phyloP scores from a whole-genome alignment of 2,329 filamentous ascomycete species.

The Domatiomyces globalis region DNA sequence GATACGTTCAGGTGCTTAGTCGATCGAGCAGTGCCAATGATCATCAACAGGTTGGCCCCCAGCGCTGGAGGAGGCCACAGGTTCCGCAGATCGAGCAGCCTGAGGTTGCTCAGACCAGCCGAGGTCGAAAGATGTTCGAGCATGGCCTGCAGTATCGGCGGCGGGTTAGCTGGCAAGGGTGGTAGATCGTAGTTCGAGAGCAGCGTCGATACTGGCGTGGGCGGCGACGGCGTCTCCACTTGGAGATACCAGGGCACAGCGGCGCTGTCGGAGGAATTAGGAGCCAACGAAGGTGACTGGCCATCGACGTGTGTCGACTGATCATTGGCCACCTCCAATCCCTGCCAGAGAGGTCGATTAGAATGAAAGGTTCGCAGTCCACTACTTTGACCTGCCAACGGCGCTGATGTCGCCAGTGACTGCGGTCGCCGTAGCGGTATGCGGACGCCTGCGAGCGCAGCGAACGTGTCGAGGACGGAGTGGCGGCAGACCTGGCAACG shows the following conservation, averaged over 20 bases:
- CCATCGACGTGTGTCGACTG: not conserved
- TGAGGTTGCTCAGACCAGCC: conserved; percentile 70
- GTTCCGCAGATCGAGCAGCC: conserved; percentile 65
- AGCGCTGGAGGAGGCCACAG: conserved; percentile 78
- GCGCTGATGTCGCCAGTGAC: not conserved
- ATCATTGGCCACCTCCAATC: not conserved
- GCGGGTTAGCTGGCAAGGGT: conserved; percentile 52
- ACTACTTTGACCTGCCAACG: not conserved
- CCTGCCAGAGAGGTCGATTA: not conserved
- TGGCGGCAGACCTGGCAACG: conserved; percentile 12
- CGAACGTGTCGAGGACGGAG: conserved; percentile 14
- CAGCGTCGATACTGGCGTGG: conserved; percentile 27
- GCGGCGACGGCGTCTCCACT: conserved; percentile 38
- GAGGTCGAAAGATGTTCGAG: conserved; percentile 69
- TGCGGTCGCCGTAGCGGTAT: not conserved
- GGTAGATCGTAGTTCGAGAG: conserved; percentile 45
- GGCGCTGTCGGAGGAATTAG: not conserved
- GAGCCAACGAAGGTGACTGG: not conserved
- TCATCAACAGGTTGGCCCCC: conserved; percentile 79
- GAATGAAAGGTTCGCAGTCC: not conserved
- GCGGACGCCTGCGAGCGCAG: conserved; percentile 12
- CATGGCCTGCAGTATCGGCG: conserved; percentile 55
- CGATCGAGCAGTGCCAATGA: conserved; percentile 79
- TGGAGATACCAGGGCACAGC: conserved; percentile 74
- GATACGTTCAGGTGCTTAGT: conserved; percentile 88